Base-by-base conservation (phyloP, 371 early-diverging fungal genomes). In the Spiromyces aspiralis region DNA sequence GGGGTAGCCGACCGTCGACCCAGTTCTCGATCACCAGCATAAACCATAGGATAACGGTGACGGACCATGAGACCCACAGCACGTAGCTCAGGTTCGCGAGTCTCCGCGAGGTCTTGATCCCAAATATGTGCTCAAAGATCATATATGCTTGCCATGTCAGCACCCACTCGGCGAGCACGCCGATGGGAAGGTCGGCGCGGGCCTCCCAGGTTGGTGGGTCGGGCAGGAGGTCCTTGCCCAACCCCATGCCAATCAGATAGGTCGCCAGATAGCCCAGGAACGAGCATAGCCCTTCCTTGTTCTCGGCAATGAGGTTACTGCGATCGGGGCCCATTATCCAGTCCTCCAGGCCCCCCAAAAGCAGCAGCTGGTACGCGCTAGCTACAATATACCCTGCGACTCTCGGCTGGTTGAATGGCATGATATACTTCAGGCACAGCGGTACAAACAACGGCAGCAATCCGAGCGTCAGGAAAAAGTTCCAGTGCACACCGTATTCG, bases 401-500 rank as follows among this genome's bases (percentile, higher is more conserved):
- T 0, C 72, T 61, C 24, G 60, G 51, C 26, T 44, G 51, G n/a
- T n/a, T n/a, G n/a, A n/a, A n/a, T 35, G 35, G 35, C 49, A 50
- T 42, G 24, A 28, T 27, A 53, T 67, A 24, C 70, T 59, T n/a
- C 52, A 68, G 16, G 70, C 67, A 46, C 61, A 70, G 19, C 23
- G 86, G 75, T 25, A 78, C 76, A 75, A 84, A 75, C 16, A 87
- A 69, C 3, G 90, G 87, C 43, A 97, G 61, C 49, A 86, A 70
- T 0, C 86, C 92, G 12, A 97, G 75, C 0, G 97, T 95, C 51
- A 91, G 76, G 62, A 95, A 97, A 62, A 97, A 97, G 72, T 97
- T 97, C 97, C 97, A 97, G 57, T 97, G 97, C 44, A 90, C 76
- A 21, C 97, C 97, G 61, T 97, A 97, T 66, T 97, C 97, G 1